Conservation (phyloP, 192 early-diverging fungal species). For the Umbelopsis ramanniana region DNA sequence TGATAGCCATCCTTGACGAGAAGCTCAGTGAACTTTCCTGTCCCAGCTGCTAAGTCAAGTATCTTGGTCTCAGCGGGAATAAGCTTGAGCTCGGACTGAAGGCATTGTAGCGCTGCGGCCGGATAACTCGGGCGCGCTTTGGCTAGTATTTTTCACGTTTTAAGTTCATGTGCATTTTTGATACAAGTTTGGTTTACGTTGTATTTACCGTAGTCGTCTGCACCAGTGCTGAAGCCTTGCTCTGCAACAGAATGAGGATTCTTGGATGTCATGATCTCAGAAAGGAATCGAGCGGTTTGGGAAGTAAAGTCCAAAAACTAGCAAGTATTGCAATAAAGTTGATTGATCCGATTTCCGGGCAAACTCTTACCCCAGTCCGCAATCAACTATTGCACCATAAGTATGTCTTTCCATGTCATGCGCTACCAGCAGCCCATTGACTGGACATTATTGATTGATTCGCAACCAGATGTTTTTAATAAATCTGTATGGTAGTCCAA, state of each 20-base stretch:
- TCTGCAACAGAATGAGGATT: constrained; percentile 22
- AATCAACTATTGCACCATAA: too few relatives aligned
- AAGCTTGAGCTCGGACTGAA: neutral
- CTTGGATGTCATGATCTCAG: neutral
- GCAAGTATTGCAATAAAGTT: neutral
- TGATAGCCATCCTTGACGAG: constrained; percentile 12
- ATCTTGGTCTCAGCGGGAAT: constrained; percentile 18
- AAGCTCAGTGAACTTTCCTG: constrained; percentile 37
- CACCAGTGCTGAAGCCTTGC: constrained; percentile 20
- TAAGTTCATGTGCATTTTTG: neutral
- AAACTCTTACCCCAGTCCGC: too few relatives aligned
- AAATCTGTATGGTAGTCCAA: too few relatives aligned
- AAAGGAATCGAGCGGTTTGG: neutral
- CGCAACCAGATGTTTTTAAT: too few relatives aligned
- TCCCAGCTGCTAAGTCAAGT: constrained; percentile 38
- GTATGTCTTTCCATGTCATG: too few relatives aligned
- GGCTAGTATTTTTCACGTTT: constrained; percentile 7
- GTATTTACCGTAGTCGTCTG: constrained; percentile 29
- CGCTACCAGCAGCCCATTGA: too few relatives aligned
- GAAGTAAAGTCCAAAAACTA: neutral
- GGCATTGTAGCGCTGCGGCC: neutral
- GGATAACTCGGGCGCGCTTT: constrained; percentile 38
- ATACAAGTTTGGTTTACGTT: neutral
- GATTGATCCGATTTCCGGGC: neutral
- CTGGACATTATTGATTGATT: too few relatives aligned